Base-by-base conservation (phyloP, 169 alveolate species). In the Besnoitia besnoiti region DNA sequence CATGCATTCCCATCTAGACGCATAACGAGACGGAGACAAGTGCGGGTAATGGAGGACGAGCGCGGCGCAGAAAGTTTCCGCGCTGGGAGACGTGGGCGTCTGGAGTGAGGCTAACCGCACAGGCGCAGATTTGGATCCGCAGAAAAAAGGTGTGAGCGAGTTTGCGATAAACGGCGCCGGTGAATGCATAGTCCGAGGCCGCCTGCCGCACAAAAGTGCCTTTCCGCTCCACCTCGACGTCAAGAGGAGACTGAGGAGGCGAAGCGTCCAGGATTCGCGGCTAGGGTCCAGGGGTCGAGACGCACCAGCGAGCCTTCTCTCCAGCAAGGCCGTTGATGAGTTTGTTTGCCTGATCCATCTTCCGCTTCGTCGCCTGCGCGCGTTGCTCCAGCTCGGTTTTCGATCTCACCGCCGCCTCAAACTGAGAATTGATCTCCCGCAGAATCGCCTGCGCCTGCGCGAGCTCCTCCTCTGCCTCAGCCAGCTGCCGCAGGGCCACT, bases 311-410 rank as follows among this genome's bases (percentile, higher is more conserved):
- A 10, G 94, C 95, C 93, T 97, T 97, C 94, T 98, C 99, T 76
- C 98, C 99, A 61, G 98, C 95, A 40, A 98, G 97, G 67, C 99
- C 98, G 93, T 97, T 97, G 91, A 98, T 98, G 77, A 98, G 97
- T 92, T 97, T 95, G 94, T 98, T 98, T 49, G 99, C 99, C 93
- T 97, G 98, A 93, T 97, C 98, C 94, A 98, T 98, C 95, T 98
- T 98, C 95, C 98, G 97, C 85, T 97, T 97, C 85, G 98, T 97
- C 84, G 97, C 98, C 61, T 97, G 97, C 51, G 99, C 98, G 87
- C 97, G 97, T 89, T 96, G 98, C 96, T 98, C 98, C 42, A 98
- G 96, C 37, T 97, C 98, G 75, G 97, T 96, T 96, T 98, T 98
- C 90, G 97, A 97, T 46, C 96, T 98, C 96, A 97, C 95, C 90